Conservation (phyloP, 2,329 filamentous ascomycete species). For the Epichloe coenophiala region DNA sequence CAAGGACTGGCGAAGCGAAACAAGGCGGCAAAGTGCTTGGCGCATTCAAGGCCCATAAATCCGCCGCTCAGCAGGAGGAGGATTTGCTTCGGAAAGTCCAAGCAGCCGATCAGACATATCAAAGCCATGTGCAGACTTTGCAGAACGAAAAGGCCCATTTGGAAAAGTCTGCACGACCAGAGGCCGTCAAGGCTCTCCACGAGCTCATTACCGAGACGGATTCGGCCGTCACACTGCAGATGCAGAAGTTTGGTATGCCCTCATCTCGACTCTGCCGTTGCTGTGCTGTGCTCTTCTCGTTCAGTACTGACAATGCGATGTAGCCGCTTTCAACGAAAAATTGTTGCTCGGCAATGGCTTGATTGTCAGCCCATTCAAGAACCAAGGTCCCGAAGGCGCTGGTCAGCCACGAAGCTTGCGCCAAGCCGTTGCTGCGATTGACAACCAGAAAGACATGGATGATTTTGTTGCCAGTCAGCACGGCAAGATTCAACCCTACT, state of each 20-base stretch:
- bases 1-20: slow-evolving; percentile 67
- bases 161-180: slow-evolving; percentile 58
- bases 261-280: neutral
- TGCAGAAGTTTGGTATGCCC: slow-evolving; percentile 84
- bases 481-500: slow-evolving; percentile 51
- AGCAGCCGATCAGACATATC: slow-evolving; percentile 76
- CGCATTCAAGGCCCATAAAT: slow-evolving; percentile 83
- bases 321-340: slow-evolving; percentile 89
- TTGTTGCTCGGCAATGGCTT: slow-evolving; percentile 82
- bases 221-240: slow-evolving; percentile 69
- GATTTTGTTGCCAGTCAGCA: slow-evolving; percentile 60
- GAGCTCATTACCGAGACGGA: slow-evolving; percentile 83
- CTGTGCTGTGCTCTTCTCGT: neutral
- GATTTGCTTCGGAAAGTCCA: slow-evolving; percentile 79
- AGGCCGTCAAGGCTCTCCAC: slow-evolving; percentile 66
- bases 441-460: slow-evolving; percentile 79
- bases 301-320: neutral
- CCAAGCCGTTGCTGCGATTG: slow-evolving; percentile 66
- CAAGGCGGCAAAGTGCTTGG: slow-evolving; percentile 63
- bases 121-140: slow-evolving; percentile 65
- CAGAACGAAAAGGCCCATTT: slow-evolving; percentile 67
- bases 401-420: slow-evolving; percentile 58
- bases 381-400: slow-evolving; percentile 25
- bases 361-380: slow-evolving; percentile 67
- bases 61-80: slow-evolving; percentile 83